These are phyloP conservation scores for Didymella keratinophila DNA, from an alignment of 2,329 filamentous ascomycete species.

Conservation along the genomic window DNA sequence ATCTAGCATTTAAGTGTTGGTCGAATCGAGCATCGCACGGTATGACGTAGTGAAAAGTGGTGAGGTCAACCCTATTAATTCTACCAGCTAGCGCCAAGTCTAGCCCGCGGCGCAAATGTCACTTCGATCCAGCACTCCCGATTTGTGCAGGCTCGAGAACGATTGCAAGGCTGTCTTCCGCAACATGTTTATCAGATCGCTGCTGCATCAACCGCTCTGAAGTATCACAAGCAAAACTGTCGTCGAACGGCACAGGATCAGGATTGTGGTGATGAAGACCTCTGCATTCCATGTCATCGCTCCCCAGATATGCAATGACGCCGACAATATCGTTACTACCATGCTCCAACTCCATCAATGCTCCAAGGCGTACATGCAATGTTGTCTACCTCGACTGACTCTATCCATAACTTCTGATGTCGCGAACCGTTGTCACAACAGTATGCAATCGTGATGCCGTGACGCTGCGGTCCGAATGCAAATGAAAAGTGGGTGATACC, in stretches of 20 bases:
- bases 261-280: not conserved
- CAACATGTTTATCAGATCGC: not conserved
- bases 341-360: not conserved
- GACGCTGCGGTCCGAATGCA: not conserved
- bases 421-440: not conserved
- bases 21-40: not conserved
- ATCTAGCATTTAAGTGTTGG: not conserved
- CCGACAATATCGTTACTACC: not conserved
- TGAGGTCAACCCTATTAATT: constrained; percentile 12
- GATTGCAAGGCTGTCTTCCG: not conserved
- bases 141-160: not conserved
- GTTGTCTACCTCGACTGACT: not conserved
- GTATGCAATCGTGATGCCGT: not conserved
- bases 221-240: not conserved
- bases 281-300: not conserved
- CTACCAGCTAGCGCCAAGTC: constrained; percentile 14
- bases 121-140: constrained; percentile 1
- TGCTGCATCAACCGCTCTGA: not conserved
- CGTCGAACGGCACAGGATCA: not conserved
- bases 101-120: constrained; percentile 1
- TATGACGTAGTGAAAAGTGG: constrained; percentile 20
- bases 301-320: not conserved
- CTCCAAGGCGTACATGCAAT: not conserved
- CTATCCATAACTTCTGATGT: not conserved
- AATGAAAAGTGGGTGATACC: not conserved